Base-by-base conservation (phyloP, 768 basidiomycete genomes). In the Chlorophyllum brunneum region DNA sequence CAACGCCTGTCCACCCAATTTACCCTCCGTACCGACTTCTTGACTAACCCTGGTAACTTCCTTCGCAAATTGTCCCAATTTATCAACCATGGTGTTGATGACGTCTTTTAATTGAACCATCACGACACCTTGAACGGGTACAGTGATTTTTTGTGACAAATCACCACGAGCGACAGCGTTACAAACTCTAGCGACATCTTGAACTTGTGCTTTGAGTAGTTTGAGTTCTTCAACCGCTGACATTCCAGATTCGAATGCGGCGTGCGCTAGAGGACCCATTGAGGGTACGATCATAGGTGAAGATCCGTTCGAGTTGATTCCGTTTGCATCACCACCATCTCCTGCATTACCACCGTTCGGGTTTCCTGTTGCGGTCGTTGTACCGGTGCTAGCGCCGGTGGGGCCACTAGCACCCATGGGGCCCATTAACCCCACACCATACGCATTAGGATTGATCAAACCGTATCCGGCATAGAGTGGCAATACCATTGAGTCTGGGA, bases 31-130 rank as follows among this genome's bases (percentile, higher is more conserved):
- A 18, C 88, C 88, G 65, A 95, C 93, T 65, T 90, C 88, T 65
- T 86, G 85, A 59, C 79, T 80, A 53, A 90, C 88, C 54, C 92
- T 81, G 54, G 92, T 93, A 31, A 94, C 92, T 66, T 94, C 92
- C 64, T 86, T 85, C 30, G 95, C 93, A 67, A 98, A 95, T 61
- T 88, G 86, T 51, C 87, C 83, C 24, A 98, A 75, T 55, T 78
- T 78, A 58, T 78, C 76, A n/a, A 60, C 57, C 81, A 83, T 83
- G 3, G 74, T 75, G 53, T 86, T 86, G 65, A 86, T 83, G 54
- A 81, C 80, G 54, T 82, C 85, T 67, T 88, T 88, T 57, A 88
- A 75, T 64, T 88, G 84, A 1, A 81, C 77, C 86, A 88, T 86
- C 33, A 85, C 82, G 29, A 78, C 77, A 52, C 85, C 85, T 58